Conservation (phyloP, 305 asterid species). For the Fraxinus paxiana region DNA sequence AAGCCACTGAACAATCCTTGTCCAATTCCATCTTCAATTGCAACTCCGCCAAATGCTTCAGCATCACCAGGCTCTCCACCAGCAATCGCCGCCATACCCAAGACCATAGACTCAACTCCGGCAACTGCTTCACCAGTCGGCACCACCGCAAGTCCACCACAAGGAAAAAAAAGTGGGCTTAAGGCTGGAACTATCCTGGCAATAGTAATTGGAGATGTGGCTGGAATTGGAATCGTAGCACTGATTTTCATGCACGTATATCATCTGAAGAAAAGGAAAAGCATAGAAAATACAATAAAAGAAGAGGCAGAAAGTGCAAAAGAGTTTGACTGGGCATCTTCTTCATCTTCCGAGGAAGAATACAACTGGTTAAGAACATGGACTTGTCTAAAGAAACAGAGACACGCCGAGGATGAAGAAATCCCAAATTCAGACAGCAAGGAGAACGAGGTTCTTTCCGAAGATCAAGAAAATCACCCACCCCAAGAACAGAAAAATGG, state of each 20-base stretch:
- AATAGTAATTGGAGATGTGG: constrained; percentile 60
- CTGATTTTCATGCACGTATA: constrained; percentile 46
- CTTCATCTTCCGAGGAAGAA: constrained; percentile 48
- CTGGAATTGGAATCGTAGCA: constrained; percentile 51
- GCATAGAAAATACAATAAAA: constrained; percentile 14
- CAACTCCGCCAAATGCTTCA: constrained; percentile 38
- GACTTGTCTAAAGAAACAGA: constrained; percentile 57
- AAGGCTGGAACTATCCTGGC: constrained; percentile 50
- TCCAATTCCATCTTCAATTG: constrained; percentile 56
- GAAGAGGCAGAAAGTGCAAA: constrained; percentile 44
- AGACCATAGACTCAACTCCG: constrained; percentile 48
- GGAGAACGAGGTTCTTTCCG: constrained; percentile 11
- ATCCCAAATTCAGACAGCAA: constrained; percentile 34
- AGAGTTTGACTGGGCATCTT: constrained; percentile 82
- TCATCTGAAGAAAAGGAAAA: constrained; percentile 41
- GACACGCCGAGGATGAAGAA: constrained; percentile 32
- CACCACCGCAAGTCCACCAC: constrained; percentile 6
- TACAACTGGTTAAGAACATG: constrained; percentile 60
- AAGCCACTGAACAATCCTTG: constrained; percentile 49
- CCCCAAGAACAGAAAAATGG: constrained; percentile 50
- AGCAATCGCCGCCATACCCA: constrained; percentile 85
- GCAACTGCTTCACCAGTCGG: constrained; percentile 27
- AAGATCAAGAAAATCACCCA: constrained; percentile 8
- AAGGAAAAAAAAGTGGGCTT: constrained; percentile 30
- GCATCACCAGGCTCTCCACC: constrained; percentile 63